These are phyloP conservation scores for Calonectria crousiana DNA, from an alignment of 2,329 filamentous ascomycete genomes.

Conservation along the genomic window DNA sequence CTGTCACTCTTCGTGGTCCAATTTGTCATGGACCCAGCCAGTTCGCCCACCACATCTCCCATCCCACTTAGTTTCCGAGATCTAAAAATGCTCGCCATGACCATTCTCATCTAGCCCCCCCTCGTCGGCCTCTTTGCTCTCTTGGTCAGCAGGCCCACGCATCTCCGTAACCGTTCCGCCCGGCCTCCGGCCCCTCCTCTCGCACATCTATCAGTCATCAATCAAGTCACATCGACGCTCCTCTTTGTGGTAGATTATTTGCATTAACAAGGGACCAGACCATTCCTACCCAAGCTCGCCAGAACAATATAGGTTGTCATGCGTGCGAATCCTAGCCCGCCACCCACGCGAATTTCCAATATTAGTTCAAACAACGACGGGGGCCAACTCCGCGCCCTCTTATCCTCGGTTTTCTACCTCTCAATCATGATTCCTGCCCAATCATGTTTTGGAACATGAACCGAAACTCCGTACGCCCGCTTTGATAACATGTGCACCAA, in stretches of 20 bases:
- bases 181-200: constrained; percentile 17
- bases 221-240: neutral
- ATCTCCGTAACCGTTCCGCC: constrained; percentile 20
- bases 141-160: neutral
- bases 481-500: neutral
- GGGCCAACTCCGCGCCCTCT: constrained; percentile 40
- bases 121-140: neutral
- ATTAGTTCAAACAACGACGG: constrained; percentile 25
- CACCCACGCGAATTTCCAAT: constrained; percentile 9
- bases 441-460: constrained; percentile 23
- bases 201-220: neutral
- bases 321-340: neutral
- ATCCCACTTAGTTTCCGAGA: constrained; percentile 15
- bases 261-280: neutral
- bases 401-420: constrained; percentile 16
- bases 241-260: neutral
- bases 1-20: neutral
- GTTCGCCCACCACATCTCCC: constrained; percentile 8
- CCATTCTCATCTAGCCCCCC: neutral
- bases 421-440: constrained; percentile 21
- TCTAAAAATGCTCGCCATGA: neutral
- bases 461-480: constrained; percentile 42
- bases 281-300: neutral
- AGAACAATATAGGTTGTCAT: neutral
- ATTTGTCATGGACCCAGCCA: constrained; percentile 3